These are phyloP conservation scores for Aspergillus sp. DNA, from an alignment of 2,329 filamentous ascomycete species.

Conservation along the genomic window DNA sequence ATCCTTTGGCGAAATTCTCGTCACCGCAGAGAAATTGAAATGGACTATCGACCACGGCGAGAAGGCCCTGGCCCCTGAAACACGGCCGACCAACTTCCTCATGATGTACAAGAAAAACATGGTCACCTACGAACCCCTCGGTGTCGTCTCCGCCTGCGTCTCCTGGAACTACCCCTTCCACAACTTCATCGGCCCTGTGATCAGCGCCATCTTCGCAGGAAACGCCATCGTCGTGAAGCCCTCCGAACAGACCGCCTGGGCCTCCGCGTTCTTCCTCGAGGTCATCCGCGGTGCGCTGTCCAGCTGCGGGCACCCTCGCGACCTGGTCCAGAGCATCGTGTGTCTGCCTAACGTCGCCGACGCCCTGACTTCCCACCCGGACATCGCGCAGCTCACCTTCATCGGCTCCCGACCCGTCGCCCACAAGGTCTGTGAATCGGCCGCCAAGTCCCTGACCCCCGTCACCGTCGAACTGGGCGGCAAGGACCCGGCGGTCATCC, in stretches of 20 bases:
- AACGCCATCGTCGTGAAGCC: slow-evolving; percentile 92
- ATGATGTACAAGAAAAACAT: slow-evolving; percentile 95
- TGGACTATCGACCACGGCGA: slow-evolving; percentile 95
- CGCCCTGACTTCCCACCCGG: slow-evolving; percentile 79
- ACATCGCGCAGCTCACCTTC: slow-evolving; percentile 87
- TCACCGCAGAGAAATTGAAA: slow-evolving; percentile 87
- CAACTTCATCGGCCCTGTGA: slow-evolving; percentile 87
- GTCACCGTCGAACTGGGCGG: slow-evolving; percentile 89
- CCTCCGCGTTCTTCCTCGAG: slow-evolving; percentile 73
- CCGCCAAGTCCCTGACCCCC: slow-evolving; percentile 81
- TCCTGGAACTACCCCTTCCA: slow-evolving; percentile 99
- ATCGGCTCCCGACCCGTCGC: slow-evolving; percentile 88
- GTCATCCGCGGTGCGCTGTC: slow-evolving; percentile 76
- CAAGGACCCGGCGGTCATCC: slow-evolving; percentile 86
- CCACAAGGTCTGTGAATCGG: slow-evolving; percentile 80
- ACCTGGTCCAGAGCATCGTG: slow-evolving; percentile 77
- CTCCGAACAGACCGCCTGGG: slow-evolving; percentile 95
- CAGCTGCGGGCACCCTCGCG: slow-evolving; percentile 77
- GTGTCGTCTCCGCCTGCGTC: slow-evolving; percentile 87
- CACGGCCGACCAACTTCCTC: slow-evolving; percentile 80
- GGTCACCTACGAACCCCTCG: slow-evolving; percentile 86
- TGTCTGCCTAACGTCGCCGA: slow-evolving; percentile 85
- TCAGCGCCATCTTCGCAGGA: slow-evolving; percentile 85
- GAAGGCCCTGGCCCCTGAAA: slow-evolving; percentile 67
- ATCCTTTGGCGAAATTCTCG: slow-evolving; percentile 87